A percentile compares a stretch with the other conserved stretches of the same genome.
Evolutionary conservation across 164 flowering plant species (phyloP).

Genomic region (Saururus chinensis): DNA sequence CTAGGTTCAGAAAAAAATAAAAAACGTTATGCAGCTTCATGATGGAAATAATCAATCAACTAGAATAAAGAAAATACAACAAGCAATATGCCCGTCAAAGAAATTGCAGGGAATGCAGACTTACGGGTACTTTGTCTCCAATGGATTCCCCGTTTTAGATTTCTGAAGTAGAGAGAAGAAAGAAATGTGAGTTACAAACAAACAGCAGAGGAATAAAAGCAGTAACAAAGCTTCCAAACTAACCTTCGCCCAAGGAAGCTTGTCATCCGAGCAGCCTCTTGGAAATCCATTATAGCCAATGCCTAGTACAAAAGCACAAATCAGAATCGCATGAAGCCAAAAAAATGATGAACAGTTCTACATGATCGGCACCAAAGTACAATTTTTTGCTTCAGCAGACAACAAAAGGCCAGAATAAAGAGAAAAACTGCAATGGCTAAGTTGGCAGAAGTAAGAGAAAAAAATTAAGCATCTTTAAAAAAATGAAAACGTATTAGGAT

Average conservation of each 20-base stretch:
- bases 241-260: slow-evolving; percentile 99
- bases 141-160: slow-evolving; percentile 59
- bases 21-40: background rate
- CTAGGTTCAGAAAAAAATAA: background rate
- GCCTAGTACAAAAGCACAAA: slow-evolving; percentile 31
- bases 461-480: background rate
- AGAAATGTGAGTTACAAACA: background rate
- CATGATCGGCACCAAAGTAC: background rate
- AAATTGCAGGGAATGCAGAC: slow-evolving; percentile 12
- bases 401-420: background rate
- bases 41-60: background rate
- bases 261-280: slow-evolving; percentile 92
- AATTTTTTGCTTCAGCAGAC: background rate
- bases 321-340: background rate
- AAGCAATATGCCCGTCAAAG: background rate
- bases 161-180: slow-evolving; percentile 35
- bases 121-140: slow-evolving; percentile 95
- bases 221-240: slow-evolving; percentile 1
- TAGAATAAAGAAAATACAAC: background rate
- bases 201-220: background rate
- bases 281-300: slow-evolving; percentile 99
- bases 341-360: background rate
- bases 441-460: background rate
- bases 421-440: background rate
- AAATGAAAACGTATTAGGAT: no score